Evolutionary conservation across 2,329 filamentous ascomycete species (phyloP), one percentile per base, ranked within the genome.

Genomic region (Mollisia scopiformis): DNA sequence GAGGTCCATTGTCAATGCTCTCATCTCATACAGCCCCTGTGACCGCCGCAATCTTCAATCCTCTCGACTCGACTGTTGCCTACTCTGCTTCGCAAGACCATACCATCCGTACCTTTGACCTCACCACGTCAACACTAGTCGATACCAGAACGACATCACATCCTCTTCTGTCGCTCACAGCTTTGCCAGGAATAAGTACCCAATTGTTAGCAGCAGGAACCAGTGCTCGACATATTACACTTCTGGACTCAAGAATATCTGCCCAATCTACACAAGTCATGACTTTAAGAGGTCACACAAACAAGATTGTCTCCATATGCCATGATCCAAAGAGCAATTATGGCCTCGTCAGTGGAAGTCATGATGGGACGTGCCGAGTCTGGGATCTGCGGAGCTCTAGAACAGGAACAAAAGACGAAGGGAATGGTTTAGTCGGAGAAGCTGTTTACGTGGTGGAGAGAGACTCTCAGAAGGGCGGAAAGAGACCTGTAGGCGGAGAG

Each of bases 21-120:
- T 78, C 84, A 16, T 85, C 56, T 89, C 97, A 82, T 85, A 85
- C 58, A 84, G 87, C 11, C 84, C 90, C 47, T 16, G 92, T 93
- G 47, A 91, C 91, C 1, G 90, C 89, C 57, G 90, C 89, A 37
- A 83, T 92, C 51, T 98, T 99, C 80, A 92, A 96, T 76, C 89
- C 89, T 4, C 83, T 86, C 57, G 94, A 98, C 76, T 78, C 88
- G 11, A 97, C 92, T 14, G 92, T 97, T 41, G 94, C 91, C 50
- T 98, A 99, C 81, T 94, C 92, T 1, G 87, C 88, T 23, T 96
- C 93, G 19, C 90, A 91, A 79, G 96, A 99, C 79, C 93, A 97
- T 80, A 91, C 91, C 1, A 81, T 98, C 68, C 89, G 89, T 66
- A 98, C 95, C 0, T 90, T 96, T 79, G 95, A 99, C 79, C 83